phyloP scores from a whole-genome alignment of 1,284 basidiomycete species.

The Quambalaria eucalypti region DNA sequence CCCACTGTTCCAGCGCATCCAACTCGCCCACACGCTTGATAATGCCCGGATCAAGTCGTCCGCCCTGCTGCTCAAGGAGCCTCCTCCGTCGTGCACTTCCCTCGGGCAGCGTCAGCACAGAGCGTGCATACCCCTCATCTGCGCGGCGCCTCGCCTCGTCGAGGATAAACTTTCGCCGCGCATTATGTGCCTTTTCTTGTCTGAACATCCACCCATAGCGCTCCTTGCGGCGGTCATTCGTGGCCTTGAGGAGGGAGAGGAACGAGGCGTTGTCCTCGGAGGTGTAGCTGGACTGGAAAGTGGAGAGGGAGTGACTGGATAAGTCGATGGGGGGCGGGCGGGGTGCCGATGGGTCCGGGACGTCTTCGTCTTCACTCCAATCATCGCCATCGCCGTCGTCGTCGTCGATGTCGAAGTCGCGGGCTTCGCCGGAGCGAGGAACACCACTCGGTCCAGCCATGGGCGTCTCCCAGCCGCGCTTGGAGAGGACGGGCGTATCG shows the following conservation, averaged over 20 bases:
- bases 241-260: conserved; percentile 26
- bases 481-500: not conserved
- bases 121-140: not conserved
- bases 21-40: conserved; percentile 21
- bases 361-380: not conserved
- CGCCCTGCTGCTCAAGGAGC: conserved; percentile 6
- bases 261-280: conserved; percentile 45
- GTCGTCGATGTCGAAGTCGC: not conserved
- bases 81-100: conserved; percentile 8
- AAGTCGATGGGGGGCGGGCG: not conserved
- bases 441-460: not conserved
- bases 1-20: not conserved
- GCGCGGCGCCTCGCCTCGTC: not conserved
- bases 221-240: conserved; percentile 19
- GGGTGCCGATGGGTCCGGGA: too few relatives aligned
- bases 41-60: conserved; percentile 9
- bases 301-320: conserved; percentile 19
- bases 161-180: conserved; percentile 4
- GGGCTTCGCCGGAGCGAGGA: not conserved
- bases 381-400: conserved; percentile 5
- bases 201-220: conserved; percentile 31
- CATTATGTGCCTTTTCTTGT: conserved; percentile 14
- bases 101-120: not conserved
- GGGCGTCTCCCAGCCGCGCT: not conserved
- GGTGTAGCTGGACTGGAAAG: conserved; percentile 35